These are phyloP conservation scores for Niveomyces coronatus DNA, from an alignment of 2,329 filamentous ascomycete genomes.

Conservation along the genomic window DNA sequence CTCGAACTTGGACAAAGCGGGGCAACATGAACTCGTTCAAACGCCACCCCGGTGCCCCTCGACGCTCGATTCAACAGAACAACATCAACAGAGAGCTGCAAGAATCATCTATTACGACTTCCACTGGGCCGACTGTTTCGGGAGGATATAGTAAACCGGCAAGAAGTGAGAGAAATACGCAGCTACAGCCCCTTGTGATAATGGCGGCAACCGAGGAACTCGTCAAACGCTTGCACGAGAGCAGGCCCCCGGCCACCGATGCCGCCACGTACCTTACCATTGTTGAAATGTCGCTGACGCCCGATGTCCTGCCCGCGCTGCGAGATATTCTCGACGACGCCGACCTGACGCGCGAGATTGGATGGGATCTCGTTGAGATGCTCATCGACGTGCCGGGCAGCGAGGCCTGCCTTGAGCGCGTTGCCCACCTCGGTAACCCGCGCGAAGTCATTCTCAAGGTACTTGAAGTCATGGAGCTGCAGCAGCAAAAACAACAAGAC, in stretches of 20 bases:
- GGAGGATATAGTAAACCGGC: no score
- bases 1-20: no score
- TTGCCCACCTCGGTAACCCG: constrained; percentile 69
- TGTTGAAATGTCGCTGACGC: constrained; percentile 60
- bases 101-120: no score
- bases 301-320: constrained; percentile 55
- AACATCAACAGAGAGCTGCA: no score
- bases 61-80: no score
- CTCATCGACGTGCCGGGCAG: constrained; percentile 58
- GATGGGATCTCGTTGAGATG: constrained; percentile 74
- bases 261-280: constrained; percentile 70
- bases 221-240: constrained; percentile 36
- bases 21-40: no score
- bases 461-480: constrained; percentile 61
- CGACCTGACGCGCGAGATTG: constrained; percentile 62
- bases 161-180: not conserved
- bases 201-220: constrained; percentile 29
- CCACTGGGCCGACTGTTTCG: no score
- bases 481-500: constrained; percentile 26
- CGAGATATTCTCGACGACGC: constrained; percentile 59
- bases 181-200: not conserved
- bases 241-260: constrained; percentile 46
- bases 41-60: no score
- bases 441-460: constrained; percentile 74
- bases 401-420: constrained; percentile 61